Base-by-base conservation (phyloP, 139 green algal species). In the Coccomyxa sp. region DNA sequence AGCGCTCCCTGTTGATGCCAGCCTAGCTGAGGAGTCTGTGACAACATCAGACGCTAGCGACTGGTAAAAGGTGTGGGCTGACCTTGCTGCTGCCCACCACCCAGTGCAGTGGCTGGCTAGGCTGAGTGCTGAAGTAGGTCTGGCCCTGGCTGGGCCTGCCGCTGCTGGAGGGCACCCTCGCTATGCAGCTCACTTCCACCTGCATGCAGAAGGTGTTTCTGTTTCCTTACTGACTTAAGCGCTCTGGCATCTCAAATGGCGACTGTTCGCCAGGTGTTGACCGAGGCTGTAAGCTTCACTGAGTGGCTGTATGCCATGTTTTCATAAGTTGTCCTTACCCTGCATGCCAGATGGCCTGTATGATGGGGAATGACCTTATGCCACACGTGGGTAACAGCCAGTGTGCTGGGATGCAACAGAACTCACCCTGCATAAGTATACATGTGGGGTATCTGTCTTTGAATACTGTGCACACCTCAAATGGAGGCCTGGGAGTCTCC, bases 401-500 rank as follows among this genome's bases (percentile, higher is more conserved):
- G n/a, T n/a, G n/a, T n/a, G n/a, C n/a, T n/a, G n/a, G n/a, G n/a
- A n/a, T n/a, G 44, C 44, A 58, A 16, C 44, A 58, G 44, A 16
- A 58, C 44, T 29, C 44, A 12, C 44, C 44, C 12, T 12, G 44
- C 44, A 58, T 58, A 58, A 58, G n/a, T n/a, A n/a, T n/a, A n/a
- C n/a, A n/a, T n/a, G n/a, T n/a, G n/a, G n/a, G n/a, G n/a, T n/a
- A n/a, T n/a, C n/a, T n/a, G n/a, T n/a, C n/a, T n/a, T n/a, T n/a
- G n/a, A n/a, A 75, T 44, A 41, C 14, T 22, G 8, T 33, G 68
- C 72, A 39, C 55, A 94, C 91, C 86, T 95, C 87, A 82, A 93
- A 96, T 2, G 94, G 94, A 29, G 88, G 76, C 2, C 92, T 55
- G 0, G 92, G 89, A 22, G 78, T 89, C 82, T 97, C 94, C 90